A percentile compares a stretch with the other conserved stretches of the same genome.
These are phyloP conservation scores for Candida koratica DNA, from an alignment of 805 yeast genomes.

Conservation along the genomic window DNA sequence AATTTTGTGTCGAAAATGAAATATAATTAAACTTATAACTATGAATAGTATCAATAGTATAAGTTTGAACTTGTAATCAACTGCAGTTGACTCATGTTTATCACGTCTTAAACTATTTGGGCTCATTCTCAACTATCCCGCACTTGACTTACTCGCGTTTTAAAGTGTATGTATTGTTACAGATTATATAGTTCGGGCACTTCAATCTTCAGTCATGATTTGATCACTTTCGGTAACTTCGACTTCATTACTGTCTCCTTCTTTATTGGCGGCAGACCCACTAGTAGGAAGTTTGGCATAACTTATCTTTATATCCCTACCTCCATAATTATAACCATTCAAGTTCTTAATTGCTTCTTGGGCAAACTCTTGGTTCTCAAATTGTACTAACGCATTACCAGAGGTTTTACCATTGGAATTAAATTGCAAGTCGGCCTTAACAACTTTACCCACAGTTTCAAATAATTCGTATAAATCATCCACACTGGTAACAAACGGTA, in stretches of 20 bases:
- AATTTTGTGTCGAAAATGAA: constrained; percentile 31
- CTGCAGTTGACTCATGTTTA: too few species aligned
- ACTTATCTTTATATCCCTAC: constrained; percentile 63
- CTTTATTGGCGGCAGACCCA: neutral
- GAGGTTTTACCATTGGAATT: constrained; percentile 54
- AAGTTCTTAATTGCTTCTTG: constrained; percentile 71
- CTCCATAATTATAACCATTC: constrained; percentile 80
- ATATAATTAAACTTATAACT: constrained; percentile 19
- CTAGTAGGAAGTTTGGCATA: constrained; percentile 44
- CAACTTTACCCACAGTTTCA: constrained; percentile 75
- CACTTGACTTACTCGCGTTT: neutral
- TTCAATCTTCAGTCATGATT: constrained; percentile 1
- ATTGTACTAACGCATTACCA: constrained; percentile 84
- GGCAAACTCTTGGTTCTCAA: constrained; percentile 63
- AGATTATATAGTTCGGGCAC: constrained; percentile 5
- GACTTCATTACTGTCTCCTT: neutral
- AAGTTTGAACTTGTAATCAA: constrained; percentile 16
- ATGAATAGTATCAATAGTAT: constrained; percentile 16
- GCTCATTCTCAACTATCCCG: too few species aligned
- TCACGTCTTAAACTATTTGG: too few species aligned
- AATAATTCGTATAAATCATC: constrained; percentile 82
- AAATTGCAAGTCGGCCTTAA: constrained; percentile 70
- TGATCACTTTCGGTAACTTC: constrained; percentile 4
- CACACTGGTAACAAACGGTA: constrained; percentile 87
- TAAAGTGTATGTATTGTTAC: neutral